phyloP scores from a whole-genome alignment of 2,329 filamentous ascomycete species.

The Tympanopsis confertula region DNA sequence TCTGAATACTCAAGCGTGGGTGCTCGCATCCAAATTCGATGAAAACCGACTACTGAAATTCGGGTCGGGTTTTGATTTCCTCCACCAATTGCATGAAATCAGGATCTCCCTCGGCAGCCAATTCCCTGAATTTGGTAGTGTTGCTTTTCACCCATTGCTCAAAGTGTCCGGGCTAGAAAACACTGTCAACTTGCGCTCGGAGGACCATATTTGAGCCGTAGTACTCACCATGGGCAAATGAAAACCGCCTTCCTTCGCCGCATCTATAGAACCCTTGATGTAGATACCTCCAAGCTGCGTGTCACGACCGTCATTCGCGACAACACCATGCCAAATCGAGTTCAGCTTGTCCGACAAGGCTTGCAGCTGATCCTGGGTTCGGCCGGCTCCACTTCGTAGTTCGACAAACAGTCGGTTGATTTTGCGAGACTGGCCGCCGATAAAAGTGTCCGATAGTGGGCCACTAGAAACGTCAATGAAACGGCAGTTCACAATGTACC shows the following conservation, averaged over 20 bases:
- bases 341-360: neutral
- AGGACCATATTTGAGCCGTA: neutral
- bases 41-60: neutral
- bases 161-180: neutral
- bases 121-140: too few relatives aligned
- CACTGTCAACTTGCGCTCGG: neutral
- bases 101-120: neutral
- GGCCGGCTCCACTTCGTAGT: neutral
- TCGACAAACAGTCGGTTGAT: neutral
- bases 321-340: neutral
- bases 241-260: neutral
- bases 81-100: neutral
- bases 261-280: slow-evolving; percentile 1
- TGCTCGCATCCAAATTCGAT: too few relatives aligned
- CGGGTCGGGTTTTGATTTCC: neutral
- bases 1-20: too few relatives aligned
- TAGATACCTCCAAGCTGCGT: neutral
- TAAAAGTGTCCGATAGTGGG: neutral
- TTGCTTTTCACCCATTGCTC: slow-evolving; percentile 1
- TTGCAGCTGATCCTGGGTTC: neutral
- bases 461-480: slow-evolving; percentile 1
- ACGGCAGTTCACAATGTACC: neutral
- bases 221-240: neutral
- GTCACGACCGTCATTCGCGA: neutral
- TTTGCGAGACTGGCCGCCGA: neutral